Evolutionary conservation across 139 green algal species (phyloP).

Genomic region (Picochlorum costavermella): DNA sequence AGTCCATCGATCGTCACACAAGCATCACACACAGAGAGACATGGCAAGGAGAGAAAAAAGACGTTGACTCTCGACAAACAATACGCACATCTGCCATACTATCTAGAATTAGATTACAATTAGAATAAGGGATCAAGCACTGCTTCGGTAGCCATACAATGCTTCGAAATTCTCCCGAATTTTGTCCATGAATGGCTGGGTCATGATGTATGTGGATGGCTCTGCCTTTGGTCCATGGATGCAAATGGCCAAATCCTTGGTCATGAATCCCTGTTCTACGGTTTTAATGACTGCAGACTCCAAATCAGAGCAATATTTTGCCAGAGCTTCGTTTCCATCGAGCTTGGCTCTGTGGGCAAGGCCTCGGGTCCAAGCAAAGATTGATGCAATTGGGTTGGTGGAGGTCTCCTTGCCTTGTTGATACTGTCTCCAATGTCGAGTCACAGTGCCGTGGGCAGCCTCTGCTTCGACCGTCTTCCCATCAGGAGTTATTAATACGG

Average conservation of each 20-base stretch:
- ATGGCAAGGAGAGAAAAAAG: no score
- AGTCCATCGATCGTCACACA: neutral
- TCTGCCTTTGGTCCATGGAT: slow-evolving; percentile 60
- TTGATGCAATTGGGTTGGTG: slow-evolving; percentile 92
- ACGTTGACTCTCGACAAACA: no score
- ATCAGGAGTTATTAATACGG: slow-evolving; percentile 85
- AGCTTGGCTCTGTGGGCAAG: slow-evolving; percentile 86
- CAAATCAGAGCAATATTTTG: slow-evolving; percentile 66
- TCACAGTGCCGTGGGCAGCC: slow-evolving; percentile 92
- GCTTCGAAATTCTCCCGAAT: slow-evolving; percentile 45
- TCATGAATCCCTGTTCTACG: slow-evolving; percentile 79
- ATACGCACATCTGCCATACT: no score
- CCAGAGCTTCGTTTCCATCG: slow-evolving; percentile 72
- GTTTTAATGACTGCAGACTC: slow-evolving; percentile 81
- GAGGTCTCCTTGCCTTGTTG: slow-evolving; percentile 90
- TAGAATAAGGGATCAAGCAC: neutral
- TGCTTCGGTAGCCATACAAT: slow-evolving; percentile 10
- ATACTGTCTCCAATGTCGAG: slow-evolving; percentile 88
- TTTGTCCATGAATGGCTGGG: slow-evolving; percentile 88
- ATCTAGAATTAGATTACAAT: neutral
- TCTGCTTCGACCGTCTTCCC: slow-evolving; percentile 91
- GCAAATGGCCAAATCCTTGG: slow-evolving; percentile 93
- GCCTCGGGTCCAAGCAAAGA: slow-evolving; percentile 93
- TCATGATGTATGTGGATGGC: slow-evolving; percentile 84
- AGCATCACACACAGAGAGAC: neutral